Conservation (phyloP, 2,329 filamentous ascomycete genomes). For the Aspergillus clavatus region DNA sequence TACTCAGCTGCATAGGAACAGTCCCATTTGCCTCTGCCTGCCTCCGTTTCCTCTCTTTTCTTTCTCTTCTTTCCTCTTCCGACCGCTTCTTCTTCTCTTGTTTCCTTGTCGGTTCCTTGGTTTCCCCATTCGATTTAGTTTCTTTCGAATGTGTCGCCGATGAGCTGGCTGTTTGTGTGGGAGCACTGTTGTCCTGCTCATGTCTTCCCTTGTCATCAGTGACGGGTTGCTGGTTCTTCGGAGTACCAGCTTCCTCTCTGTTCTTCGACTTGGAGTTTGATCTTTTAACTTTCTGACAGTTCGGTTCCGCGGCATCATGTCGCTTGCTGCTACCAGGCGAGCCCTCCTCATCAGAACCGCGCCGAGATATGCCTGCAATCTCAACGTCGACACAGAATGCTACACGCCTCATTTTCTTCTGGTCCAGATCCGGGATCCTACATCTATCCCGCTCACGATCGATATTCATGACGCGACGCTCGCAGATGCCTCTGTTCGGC, state of each 20-base stretch:
- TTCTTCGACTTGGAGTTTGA: conserved; percentile 58
- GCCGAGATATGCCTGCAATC: conserved; percentile 81
- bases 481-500: conserved; percentile 66
- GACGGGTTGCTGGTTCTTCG: conserved; percentile 60
- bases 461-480: conserved; percentile 77
- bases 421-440: conserved; percentile 70
- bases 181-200: conserved; percentile 21
- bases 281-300: conserved; percentile 28
- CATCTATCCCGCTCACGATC: conserved; percentile 76
- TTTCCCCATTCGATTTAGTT: conserved; percentile 23
- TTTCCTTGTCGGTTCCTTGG: conserved; percentile 59
- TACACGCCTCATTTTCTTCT: conserved; percentile 76
- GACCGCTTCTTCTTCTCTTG: conserved; percentile 96
- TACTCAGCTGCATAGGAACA: conserved; percentile 75
- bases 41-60: conserved; percentile 81
- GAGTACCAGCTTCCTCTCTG: conserved; percentile 68
- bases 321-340: conserved; percentile 28
- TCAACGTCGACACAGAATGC: conserved; percentile 97
- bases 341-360: conserved; percentile 57
- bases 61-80: conserved; percentile 85
- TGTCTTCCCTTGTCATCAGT: conserved; percentile 54
- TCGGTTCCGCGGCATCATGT: conserved; percentile 22
- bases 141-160: conserved; percentile 22
- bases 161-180: conserved; percentile 10
- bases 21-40: conserved; percentile 83